Evolutionary conservation across 164 flowering plant species (phyloP).

Genomic region (Vitis cinerea): DNA sequence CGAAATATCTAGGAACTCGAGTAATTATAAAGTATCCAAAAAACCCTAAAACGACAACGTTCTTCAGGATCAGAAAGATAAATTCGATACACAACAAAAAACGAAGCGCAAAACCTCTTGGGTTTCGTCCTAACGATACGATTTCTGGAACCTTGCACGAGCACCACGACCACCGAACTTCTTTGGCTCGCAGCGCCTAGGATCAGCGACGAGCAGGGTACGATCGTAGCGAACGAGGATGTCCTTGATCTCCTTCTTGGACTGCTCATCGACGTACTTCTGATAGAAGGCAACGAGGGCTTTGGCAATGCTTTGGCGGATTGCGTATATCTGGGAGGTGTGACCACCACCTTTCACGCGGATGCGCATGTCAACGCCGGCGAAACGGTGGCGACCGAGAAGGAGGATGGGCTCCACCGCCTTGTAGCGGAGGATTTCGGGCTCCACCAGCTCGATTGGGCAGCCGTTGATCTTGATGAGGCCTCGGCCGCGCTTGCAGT

Average conservation of each 20-base stretch:
- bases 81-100: too few relatives aligned
- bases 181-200: slow-evolving; percentile 84
- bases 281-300: slow-evolving; percentile 79
- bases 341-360: slow-evolving; percentile 79
- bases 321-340: slow-evolving; percentile 82
- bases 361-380: slow-evolving; percentile 78
- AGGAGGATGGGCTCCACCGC: slow-evolving; percentile 74
- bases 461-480: slow-evolving; percentile 79
- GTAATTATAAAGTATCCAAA: too few relatives aligned
- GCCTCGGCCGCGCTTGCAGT: slow-evolving; percentile 80
- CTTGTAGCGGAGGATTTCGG: slow-evolving; percentile 79
- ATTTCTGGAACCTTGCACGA: slow-evolving; percentile 82
- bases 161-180: slow-evolving; percentile 91
- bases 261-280: slow-evolving; percentile 81
- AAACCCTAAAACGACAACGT: too few relatives aligned
- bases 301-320: slow-evolving; percentile 77
- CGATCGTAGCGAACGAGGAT: slow-evolving; percentile 67
- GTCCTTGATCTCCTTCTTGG: slow-evolving; percentile 82
- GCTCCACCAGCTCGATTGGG: slow-evolving; percentile 75
- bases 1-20: too few relatives aligned
- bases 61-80: too few relatives aligned
- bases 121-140: slow-evolving; percentile 48
- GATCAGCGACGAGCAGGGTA: slow-evolving; percentile 79
- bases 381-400: slow-evolving; percentile 66
- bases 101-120: too few relatives aligned